Evolutionary conservation across 345 rosid species (phyloP), one percentile per base, ranked within the genome.

Genomic region (Psidium guajava): DNA sequence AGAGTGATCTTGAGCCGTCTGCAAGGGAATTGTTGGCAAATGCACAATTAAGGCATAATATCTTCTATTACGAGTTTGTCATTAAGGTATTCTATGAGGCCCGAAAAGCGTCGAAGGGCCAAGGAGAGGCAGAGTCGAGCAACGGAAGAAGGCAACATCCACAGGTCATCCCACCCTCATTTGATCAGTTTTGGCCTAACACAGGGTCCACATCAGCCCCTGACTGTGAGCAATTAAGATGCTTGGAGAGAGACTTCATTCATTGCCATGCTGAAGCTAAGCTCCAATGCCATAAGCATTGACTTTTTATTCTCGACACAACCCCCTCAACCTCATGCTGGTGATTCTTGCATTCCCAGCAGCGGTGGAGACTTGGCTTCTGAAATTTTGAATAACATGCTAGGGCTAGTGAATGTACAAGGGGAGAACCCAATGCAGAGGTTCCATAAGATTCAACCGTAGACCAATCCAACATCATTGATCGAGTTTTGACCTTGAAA

Each of bases 1-100:
- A 87, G 52, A 90, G 86, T 80, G 81, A 83, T 74, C 47, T 82
- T 6, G 91, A 93, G 82, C 92, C 96, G 27, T 93, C 91, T 86
- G 98, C 94, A 3, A 93, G 90, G 87, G 92, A 94, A 73, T 85
- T 95, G 93, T 88, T 97, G 9, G 84, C 88, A 82, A 87, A 85
- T 85, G 98, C 96, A 53, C 99, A 95, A 61, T 36, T 87, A 84
- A 94, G 93, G 89, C 98, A 95, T 89, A 90, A 87, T 32, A 90
- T 95, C 80, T 97, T 97, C 82, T 81, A 57, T 36, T 92, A 95
- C 21, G 96, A 91, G 54, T 89, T 93, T 42, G 95, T 97, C 36
- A 84, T 95, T 74, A 94, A 92, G 89, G 99, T 98, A 0, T 97
- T 95, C 87, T 90, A 93, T 55, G 98, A 94, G 42, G 58, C 58